These are phyloP conservation scores for Laetiporus sulphureus DNA, from an alignment of 1,284 basidiomycete genomes.

Conservation along the genomic window DNA sequence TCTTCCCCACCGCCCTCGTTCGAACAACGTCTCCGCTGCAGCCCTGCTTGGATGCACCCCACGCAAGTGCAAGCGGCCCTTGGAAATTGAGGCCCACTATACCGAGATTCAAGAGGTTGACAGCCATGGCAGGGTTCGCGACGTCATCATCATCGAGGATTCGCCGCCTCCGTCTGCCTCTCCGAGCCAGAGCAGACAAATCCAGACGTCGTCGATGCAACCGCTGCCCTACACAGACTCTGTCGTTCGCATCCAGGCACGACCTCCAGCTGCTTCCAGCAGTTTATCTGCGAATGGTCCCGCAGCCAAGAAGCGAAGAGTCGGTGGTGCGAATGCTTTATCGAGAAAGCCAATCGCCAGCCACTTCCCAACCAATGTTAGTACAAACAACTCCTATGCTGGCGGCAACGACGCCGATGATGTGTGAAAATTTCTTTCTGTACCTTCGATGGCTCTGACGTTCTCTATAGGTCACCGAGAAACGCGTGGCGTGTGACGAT, in stretches of 20 bases:
- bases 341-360: conserved; percentile 51
- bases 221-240: too few species aligned
- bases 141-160: conserved; percentile 85
- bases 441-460: conserved; percentile 6
- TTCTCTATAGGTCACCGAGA: conserved; percentile 47
- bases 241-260: conserved; percentile 67
- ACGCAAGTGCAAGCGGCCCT: conserved; percentile 76
- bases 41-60: conserved; percentile 54
- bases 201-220: too few species aligned
- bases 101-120: conserved; percentile 81
- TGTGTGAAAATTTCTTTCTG: conserved; percentile 43
- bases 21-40: conserved; percentile 46
- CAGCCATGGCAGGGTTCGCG: conserved; percentile 61
- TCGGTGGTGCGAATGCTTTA: conserved; percentile 55
- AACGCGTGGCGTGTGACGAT: conserved; percentile 75
- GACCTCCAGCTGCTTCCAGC: conserved; percentile 78
- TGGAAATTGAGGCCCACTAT: conserved; percentile 74
- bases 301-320: conserved; percentile 70
- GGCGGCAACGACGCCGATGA: conserved; percentile 61
- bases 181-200: too few species aligned
- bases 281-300: too few species aligned
- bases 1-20: conserved; percentile 34
- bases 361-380: conserved; percentile 38
- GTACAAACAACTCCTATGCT: conserved; percentile 54
- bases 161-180: conserved; percentile 76